phyloP scores from a whole-genome alignment of 768 basidiomycete genomes.

The Sutorius australiensis region DNA sequence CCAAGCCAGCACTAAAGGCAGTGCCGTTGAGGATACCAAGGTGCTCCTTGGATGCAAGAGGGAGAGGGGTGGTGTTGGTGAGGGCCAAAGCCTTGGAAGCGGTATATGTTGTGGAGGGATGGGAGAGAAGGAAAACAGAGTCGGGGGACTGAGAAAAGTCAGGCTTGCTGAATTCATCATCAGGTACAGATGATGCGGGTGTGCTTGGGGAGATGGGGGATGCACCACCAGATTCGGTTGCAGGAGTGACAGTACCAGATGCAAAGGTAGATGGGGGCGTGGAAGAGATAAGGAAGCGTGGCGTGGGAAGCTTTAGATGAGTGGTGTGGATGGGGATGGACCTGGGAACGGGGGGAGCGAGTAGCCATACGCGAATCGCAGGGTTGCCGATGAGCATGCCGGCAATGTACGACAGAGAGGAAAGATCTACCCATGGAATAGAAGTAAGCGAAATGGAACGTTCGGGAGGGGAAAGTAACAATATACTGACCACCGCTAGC shows the following conservation, averaged over 20 bases:
- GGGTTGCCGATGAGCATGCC: slow-evolving; percentile 78
- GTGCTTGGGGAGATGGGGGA: slow-evolving; percentile 44
- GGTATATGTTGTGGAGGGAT: slow-evolving; percentile 9
- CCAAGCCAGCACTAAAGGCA: slow-evolving; percentile 79
- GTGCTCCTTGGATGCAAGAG: slow-evolving; percentile 72
- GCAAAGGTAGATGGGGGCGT: slow-evolving; percentile 1
- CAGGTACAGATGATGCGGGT: slow-evolving; percentile 25
- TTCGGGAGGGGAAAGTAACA: neutral
- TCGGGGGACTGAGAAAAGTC: neutral
- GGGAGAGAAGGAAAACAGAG: neutral
- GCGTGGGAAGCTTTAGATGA: slow-evolving; percentile 15
- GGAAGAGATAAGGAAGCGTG: slow-evolving; percentile 6
- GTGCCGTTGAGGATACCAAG: slow-evolving; percentile 83
- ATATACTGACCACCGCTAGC: slow-evolving; percentile 67
- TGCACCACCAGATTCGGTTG: slow-evolving; percentile 34
- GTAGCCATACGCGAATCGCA: slow-evolving; percentile 66
- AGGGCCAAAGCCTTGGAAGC: slow-evolving; percentile 51
- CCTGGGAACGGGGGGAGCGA: slow-evolving; percentile 22
- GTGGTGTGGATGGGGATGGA: slow-evolving; percentile 1
- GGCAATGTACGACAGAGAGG: slow-evolving; percentile 80
- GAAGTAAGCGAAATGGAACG: slow-evolving; percentile 5
- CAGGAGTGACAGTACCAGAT: slow-evolving; percentile 20
- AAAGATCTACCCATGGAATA: slow-evolving; percentile 47
- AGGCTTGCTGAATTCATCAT: slow-evolving; percentile 19
- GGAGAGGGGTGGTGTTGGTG: slow-evolving; percentile 60